phyloP scores from a whole-genome alignment of 306 rosid species.

The Corylus americana region DNA sequence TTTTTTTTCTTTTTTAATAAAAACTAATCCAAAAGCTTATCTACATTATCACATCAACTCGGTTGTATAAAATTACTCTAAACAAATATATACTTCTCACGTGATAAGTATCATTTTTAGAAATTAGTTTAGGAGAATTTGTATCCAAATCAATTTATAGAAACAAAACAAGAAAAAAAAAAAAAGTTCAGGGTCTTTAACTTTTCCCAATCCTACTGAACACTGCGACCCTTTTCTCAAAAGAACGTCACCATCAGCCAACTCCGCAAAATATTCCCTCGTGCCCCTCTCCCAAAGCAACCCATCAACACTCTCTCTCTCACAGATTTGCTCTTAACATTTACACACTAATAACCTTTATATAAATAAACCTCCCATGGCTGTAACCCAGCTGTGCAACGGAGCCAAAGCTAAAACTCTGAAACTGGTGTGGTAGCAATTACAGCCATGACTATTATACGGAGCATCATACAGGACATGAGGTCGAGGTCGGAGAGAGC shows the following conservation, averaged over 20 bases:
- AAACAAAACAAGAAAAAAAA: no score
- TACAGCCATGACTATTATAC: constrained; percentile 48
- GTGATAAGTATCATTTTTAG: no score
- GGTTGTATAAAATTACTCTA: no score
- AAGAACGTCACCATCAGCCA: not conserved
- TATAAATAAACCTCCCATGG: not conserved
- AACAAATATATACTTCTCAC: no score
- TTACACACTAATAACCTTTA: not conserved
- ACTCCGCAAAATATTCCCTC: not conserved
- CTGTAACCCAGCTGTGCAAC: no score
- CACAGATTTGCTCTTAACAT: not conserved
- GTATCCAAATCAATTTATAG: no score
- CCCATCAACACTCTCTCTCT: not conserved
- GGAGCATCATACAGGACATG: constrained; percentile 68
- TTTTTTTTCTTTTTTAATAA: no score
- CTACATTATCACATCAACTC: no score
- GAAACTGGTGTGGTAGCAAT: no score
- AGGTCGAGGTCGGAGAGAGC: constrained; percentile 74
- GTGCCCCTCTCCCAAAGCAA: not conserved
- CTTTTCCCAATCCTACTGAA: not conserved
- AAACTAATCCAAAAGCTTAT: no score
- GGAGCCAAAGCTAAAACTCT: not conserved
- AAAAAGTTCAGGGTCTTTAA: no score
- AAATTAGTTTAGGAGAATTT: no score
- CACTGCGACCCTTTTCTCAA: not conserved